Evolutionary conservation across 345 rosid species (phyloP).

Genomic region (Psidium friedrichsthalianum): DNA sequence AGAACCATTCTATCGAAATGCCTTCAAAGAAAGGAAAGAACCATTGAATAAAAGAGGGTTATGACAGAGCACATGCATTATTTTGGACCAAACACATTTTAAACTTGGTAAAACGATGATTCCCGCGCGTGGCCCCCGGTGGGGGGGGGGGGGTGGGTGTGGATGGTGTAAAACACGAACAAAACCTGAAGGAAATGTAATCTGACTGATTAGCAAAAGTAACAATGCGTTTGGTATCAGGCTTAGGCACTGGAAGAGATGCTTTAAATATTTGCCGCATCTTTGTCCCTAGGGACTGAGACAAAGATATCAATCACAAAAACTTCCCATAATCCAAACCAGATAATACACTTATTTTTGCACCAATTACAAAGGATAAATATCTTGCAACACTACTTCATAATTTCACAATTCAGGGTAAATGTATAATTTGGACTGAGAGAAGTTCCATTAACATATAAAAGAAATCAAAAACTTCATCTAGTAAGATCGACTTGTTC

Average conservation of each 20-base stretch:
- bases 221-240: conserved; percentile 62
- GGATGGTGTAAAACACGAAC: neutral
- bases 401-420: neutral
- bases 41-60: neutral
- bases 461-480: neutral
- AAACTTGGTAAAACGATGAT: no score
- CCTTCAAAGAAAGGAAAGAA: neutral
- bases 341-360: neutral
- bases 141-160: no score
- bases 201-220: conserved; percentile 78
- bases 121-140: no score
- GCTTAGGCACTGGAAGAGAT: conserved; percentile 85
- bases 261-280: conserved; percentile 68
- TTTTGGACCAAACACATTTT: no score
- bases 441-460: neutral
- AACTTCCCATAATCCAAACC: neutral
- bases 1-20: neutral
- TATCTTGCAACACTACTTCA: neutral
- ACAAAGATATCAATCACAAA: neutral
- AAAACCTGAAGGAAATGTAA: conserved; percentile 90
- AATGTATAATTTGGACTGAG: neutral
- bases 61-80: neutral
- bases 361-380: neutral
- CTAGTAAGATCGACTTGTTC: neutral
- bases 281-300: conserved; percentile 78